A percentile compares a stretch with the other conserved stretches of the same genome.
These are phyloP conservation scores for Pontederia paniculata DNA, from an alignment of 176 grass and related monocot species.

Conservation along the genomic window DNA sequence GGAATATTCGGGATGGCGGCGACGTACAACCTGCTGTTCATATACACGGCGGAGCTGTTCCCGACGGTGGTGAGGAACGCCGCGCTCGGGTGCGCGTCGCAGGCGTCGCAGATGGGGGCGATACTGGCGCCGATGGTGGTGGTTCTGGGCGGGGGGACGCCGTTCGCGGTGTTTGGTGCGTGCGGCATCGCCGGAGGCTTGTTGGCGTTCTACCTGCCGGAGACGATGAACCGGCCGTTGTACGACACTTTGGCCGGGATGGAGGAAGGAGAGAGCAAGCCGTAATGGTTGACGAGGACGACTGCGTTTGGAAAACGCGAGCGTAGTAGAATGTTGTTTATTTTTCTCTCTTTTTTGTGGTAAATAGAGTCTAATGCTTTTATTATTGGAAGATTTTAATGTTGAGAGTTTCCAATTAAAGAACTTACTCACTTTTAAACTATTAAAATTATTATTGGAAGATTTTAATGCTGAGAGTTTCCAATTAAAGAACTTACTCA, in stretches of 20 bases:
- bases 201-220: slow-evolving; percentile 46
- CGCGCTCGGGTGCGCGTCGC: slow-evolving; percentile 42
- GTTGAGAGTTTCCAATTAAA: too few relatives aligned
- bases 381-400: too few relatives aligned
- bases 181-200: slow-evolving; percentile 41
- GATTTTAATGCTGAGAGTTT: too few relatives aligned
- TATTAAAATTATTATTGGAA: too few relatives aligned
- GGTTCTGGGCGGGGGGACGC: slow-evolving; percentile 39
- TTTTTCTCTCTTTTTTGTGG: too few relatives aligned
- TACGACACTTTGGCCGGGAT: slow-evolving; percentile 77
- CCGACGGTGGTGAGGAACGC: slow-evolving; percentile 74
- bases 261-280: slow-evolving; percentile 44
- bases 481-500: too few relatives aligned
- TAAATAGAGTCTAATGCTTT: too few relatives aligned
- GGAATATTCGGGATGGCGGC: slow-evolving; percentile 80
- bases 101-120: slow-evolving; percentile 54
- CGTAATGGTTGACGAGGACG: background rate
- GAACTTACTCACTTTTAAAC: too few relatives aligned
- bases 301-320: too few relatives aligned
- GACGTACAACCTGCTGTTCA: slow-evolving; percentile 66
- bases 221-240: slow-evolving; percentile 67
- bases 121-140: slow-evolving; percentile 74
- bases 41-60: slow-evolving; percentile 79
- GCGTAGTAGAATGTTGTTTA: too few relatives aligned
- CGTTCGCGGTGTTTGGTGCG: slow-evolving; percentile 56